Percentiles rank a stretch among this genome's conserved stretches.
Evolutionary conservation across 306 rosid genomes (phyloP).

Genomic region (Prunus mume): DNA sequence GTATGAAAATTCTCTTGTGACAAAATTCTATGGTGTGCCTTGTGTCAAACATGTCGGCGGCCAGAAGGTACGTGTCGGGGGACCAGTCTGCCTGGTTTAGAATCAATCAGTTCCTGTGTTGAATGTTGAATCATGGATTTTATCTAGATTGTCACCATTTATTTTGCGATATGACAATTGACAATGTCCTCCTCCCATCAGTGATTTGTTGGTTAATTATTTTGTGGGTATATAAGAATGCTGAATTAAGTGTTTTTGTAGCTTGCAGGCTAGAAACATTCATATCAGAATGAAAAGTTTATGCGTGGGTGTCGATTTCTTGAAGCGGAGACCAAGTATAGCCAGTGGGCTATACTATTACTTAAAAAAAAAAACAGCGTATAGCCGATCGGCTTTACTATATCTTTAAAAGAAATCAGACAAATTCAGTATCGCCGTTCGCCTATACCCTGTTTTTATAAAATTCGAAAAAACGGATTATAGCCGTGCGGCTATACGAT

Average conservation of each 20-base stretch:
- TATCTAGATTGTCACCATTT: conserved; percentile 51
- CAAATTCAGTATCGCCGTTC: no score
- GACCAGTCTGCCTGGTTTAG: not conserved
- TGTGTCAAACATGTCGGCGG: conserved; percentile 96
- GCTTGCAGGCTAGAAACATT: conserved; percentile 64
- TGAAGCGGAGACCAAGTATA: no score
- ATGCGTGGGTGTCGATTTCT: conserved; percentile 41
- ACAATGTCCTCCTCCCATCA: not conserved
- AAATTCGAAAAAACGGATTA: no score
- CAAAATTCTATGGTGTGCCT: conserved; percentile 90
- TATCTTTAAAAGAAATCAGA: no score
- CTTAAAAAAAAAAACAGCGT: no score
- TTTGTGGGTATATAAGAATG: conserved; percentile 1
- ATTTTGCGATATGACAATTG: conserved; percentile 71
- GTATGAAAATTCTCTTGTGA: conserved; percentile 83
- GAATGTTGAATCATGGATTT: no score
- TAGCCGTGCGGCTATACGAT: no score
- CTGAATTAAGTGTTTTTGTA: conserved; percentile 16
- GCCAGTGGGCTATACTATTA: no score
- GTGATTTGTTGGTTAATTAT: not conserved
- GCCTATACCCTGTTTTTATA: no score
- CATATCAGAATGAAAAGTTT: conserved; percentile 81
- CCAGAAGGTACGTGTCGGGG: conserved; percentile 58
- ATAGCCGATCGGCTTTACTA: no score
- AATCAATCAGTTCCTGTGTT: not conserved